Evolutionary conservation across 225 moss, liverwort and hornwort species (phyloP).

Genomic region (Sphagnum contortum): DNA sequence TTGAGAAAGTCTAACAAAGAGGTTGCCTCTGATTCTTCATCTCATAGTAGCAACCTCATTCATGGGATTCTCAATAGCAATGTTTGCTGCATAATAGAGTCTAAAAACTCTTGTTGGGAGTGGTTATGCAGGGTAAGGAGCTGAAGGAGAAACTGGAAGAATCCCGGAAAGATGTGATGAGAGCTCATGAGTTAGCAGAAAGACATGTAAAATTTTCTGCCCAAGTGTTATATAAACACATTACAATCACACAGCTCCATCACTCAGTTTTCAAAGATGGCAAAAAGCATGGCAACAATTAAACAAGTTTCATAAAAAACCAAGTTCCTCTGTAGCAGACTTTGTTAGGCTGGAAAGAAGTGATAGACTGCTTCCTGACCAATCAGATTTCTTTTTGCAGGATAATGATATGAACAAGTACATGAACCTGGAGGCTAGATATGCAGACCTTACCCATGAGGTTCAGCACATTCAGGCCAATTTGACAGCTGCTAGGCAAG

Average conservation of each 20-base stretch:
- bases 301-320: too few relatives aligned
- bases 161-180: constrained; percentile 35
- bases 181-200: constrained; percentile 24
- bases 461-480: constrained; percentile 50
- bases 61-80: too few relatives aligned
- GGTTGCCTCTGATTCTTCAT: too few relatives aligned
- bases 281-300: background rate
- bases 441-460: constrained; percentile 46
- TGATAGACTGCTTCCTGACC: too few relatives aligned
- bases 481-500: constrained; percentile 50
- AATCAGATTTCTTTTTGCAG: constrained; percentile 6
- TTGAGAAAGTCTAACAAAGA: constrained; percentile 11
- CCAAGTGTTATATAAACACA: too few relatives aligned
- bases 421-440: constrained; percentile 46
- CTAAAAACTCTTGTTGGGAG: too few relatives aligned
- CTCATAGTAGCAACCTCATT: too few relatives aligned
- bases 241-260: too few relatives aligned
- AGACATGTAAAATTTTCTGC: too few relatives aligned
- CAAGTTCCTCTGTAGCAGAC: background rate
- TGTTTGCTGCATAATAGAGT: too few relatives aligned
- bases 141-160: constrained; percentile 12
- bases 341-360: background rate
- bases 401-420: constrained; percentile 28
- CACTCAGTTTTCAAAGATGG: too few relatives aligned
- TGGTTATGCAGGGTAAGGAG: too few relatives aligned